phyloP scores from a whole-genome alignment of 352 stramenopile genomes.

The Phytophthora ramorum region DNA sequence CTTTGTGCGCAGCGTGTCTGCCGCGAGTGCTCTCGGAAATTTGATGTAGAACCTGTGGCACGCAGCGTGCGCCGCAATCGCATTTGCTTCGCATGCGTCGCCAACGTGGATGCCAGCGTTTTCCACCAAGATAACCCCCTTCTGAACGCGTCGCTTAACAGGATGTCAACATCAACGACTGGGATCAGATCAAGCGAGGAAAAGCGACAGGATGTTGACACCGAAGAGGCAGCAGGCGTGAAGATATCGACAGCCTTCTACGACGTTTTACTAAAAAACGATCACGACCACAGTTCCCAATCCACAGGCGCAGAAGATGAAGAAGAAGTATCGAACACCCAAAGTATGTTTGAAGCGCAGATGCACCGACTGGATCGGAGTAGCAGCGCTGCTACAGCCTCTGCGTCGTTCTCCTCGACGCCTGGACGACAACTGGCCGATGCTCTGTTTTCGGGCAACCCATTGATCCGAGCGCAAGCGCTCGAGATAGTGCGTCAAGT shows the following conservation, averaged over 20 bases:
- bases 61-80: slow-evolving; percentile 59
- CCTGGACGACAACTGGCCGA: slow-evolving; percentile 60
- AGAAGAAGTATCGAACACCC: slow-evolving; percentile 5
- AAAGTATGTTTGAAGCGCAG: slow-evolving; percentile 17
- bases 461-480: slow-evolving; percentile 52
- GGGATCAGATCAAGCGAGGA: slow-evolving; percentile 1
- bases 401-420: slow-evolving; percentile 41
- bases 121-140: slow-evolving; percentile 47
- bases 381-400: slow-evolving; percentile 31
- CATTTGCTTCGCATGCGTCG: slow-evolving; percentile 68
- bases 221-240: not conserved
- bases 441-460: slow-evolving; percentile 67
- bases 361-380: slow-evolving; percentile 32
- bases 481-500: slow-evolving; percentile 59
- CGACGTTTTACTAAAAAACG: slow-evolving; percentile 29
- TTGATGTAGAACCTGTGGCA: slow-evolving; percentile 65
- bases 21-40: slow-evolving; percentile 68
- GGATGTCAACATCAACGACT: slow-evolving; percentile 15
- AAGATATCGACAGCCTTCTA: slow-evolving; percentile 39
- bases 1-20: slow-evolving; percentile 70
- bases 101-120: slow-evolving; percentile 55
- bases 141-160: slow-evolving; percentile 27
- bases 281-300: slow-evolving; percentile 11
- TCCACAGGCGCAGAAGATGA: not conserved
- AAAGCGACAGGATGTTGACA: slow-evolving; percentile 7